These are phyloP conservation scores for Tetracladium marchalianum DNA, from an alignment of 495 filamentous ascomycete species.

Conservation along the genomic window DNA sequence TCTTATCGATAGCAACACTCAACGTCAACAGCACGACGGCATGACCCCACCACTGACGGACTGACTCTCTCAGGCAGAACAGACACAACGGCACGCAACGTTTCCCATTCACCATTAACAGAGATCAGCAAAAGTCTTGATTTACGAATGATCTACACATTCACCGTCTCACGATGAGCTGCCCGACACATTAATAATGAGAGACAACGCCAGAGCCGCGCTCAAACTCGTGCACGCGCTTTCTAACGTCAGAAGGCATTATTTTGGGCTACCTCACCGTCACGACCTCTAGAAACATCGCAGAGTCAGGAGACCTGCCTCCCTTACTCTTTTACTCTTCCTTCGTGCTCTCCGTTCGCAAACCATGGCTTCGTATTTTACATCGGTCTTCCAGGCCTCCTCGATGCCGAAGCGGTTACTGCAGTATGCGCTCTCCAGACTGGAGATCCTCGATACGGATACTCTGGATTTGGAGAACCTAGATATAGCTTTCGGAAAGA, in stretches of 20 bases:
- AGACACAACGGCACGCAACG: too few species aligned
- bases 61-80: too few species aligned
- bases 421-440: slow-evolving; percentile 66
- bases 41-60: too few species aligned
- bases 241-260: background rate
- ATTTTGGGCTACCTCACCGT: background rate
- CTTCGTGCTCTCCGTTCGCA: background rate
- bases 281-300: background rate
- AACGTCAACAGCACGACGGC: too few species aligned
- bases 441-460: slow-evolving; percentile 75
- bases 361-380: slow-evolving; percentile 48
- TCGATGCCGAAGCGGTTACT: slow-evolving; percentile 75
- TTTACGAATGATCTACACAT: too few species aligned
- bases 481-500: slow-evolving; percentile 66
- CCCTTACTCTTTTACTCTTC: background rate
- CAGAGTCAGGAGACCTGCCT: background rate
- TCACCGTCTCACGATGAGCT: too few species aligned
- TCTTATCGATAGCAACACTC: too few species aligned
- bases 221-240: slow-evolving; percentile 12
- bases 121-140: too few species aligned
- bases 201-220: background rate
- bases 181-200: slow-evolving; percentile 2
- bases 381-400: slow-evolving; percentile 62
- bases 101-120: too few species aligned
- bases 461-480: slow-evolving; percentile 69